These are phyloP conservation scores for Neurospora sp. DNA, from an alignment of 495 filamentous ascomycete genomes.

Conservation along the genomic window DNA sequence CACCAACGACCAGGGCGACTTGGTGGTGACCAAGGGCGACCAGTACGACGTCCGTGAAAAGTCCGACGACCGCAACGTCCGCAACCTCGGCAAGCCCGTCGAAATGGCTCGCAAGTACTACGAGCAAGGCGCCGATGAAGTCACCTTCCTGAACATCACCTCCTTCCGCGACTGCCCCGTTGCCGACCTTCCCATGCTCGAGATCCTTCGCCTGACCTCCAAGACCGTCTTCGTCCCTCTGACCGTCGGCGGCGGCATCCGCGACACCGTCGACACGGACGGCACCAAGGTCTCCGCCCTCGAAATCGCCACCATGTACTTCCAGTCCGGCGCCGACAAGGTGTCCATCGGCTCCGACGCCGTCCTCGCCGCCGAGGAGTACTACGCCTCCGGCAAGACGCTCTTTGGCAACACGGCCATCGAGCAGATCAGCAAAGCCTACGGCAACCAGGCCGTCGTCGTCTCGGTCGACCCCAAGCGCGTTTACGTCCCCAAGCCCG, in stretches of 20 bases:
- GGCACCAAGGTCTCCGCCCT: constrained; percentile 79
- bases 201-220: constrained; percentile 75
- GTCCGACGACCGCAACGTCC: constrained; percentile 59
- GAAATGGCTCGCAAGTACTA: constrained; percentile 92
- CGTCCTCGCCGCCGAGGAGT: constrained; percentile 84
- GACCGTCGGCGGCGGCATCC: constrained; percentile 90
- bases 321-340: constrained; percentile 97
- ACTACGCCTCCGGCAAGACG: constrained; percentile 54
- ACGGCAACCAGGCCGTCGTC: constrained; percentile 95
- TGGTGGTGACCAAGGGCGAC: constrained; percentile 97
- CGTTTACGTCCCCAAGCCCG: constrained; percentile 65
- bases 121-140: constrained; percentile 90
- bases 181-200: constrained; percentile 88
- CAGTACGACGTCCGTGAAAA: constrained; percentile 99
- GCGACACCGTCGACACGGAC: constrained; percentile 79
- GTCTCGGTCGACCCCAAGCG: constrained; percentile 90
- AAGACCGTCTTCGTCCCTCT: constrained; percentile 95
- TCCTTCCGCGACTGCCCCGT: constrained; percentile 91
- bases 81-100: constrained; percentile 93
- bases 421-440: constrained; percentile 85
- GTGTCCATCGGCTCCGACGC: constrained; percentile 96
- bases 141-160: constrained; percentile 97
- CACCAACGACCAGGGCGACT: constrained; percentile 88
- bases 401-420: constrained; percentile 79
- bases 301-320: constrained; percentile 93